Percentiles rank a stretch among this genome's conserved stretches.
phyloP scores from a whole-genome alignment of 768 basidiomycete species.

The Tricholoma terreum region DNA sequence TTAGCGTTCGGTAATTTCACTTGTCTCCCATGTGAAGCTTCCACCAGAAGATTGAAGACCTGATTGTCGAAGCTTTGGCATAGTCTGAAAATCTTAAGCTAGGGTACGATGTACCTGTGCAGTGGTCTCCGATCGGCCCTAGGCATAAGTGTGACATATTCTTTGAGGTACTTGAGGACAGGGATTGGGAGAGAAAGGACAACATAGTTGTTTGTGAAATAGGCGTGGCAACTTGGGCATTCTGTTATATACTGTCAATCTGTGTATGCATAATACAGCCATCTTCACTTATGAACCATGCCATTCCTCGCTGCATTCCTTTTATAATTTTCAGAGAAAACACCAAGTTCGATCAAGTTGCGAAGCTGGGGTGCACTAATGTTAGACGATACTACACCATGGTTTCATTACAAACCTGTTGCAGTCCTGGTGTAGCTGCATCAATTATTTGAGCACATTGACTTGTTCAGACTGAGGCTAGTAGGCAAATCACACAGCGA shows the following conservation, averaged over 20 bases:
- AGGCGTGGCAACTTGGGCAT: not conserved
- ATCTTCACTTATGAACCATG: not conserved
- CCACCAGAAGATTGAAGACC: not conserved
- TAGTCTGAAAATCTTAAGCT: not conserved
- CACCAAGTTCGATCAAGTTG: not conserved
- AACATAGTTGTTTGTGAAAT: not conserved
- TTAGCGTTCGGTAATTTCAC: not conserved
- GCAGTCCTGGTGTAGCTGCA: too few relatives aligned
- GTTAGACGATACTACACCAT: too few relatives aligned
- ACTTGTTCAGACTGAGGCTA: too few relatives aligned
- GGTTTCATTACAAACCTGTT: too few relatives aligned
- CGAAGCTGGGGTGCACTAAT: not conserved
- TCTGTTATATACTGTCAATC: not conserved
- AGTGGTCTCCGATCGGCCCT: not conserved
- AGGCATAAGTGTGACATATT: not conserved
- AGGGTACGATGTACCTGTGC: not conserved
- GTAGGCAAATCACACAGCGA: too few relatives aligned
- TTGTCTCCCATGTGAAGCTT: not conserved
- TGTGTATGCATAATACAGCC: not conserved
- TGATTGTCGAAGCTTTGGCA: not conserved
- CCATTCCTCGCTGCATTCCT: not conserved
- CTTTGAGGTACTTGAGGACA: not conserved
- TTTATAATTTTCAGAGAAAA: not conserved
- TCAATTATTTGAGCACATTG: too few relatives aligned
- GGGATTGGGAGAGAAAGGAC: too few relatives aligned